Evolutionary conservation across 306 rosid species (phyloP).

Genomic region (Glycyrrhiza uralensis): DNA sequence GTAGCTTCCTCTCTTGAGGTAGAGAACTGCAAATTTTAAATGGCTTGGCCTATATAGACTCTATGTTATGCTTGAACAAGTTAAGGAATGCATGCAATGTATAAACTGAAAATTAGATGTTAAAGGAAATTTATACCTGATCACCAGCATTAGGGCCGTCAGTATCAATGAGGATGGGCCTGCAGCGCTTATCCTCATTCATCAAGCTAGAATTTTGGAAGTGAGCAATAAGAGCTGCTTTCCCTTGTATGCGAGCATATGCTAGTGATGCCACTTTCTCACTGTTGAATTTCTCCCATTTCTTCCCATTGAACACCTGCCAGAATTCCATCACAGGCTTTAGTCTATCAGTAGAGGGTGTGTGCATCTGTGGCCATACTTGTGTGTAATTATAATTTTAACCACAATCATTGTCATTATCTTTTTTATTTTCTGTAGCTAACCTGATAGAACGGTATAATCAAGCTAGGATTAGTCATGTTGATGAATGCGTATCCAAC

Average conservation of each 20-base stretch:
- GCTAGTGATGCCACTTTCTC: constrained; percentile 75
- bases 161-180: constrained; percentile 66
- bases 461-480: constrained; percentile 58
- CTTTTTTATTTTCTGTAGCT: not conserved
- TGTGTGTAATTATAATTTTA: constrained; percentile 10
- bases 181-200: constrained; percentile 71
- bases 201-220: constrained; percentile 74
- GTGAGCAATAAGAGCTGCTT: constrained; percentile 61
- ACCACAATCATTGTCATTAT: not conserved
- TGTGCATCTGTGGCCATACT: not conserved
- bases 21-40: not conserved
- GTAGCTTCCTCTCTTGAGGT: not conserved
- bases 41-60: not conserved
- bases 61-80: not conserved
- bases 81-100: not conserved
- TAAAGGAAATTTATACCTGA: constrained; percentile 37
- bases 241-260: constrained; percentile 77
- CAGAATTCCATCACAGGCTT: constrained; percentile 10
- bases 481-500: constrained; percentile 86
- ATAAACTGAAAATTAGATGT: not conserved
- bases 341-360: not conserved
- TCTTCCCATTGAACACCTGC: constrained; percentile 68
- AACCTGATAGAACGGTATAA: constrained; percentile 68
- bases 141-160: constrained; percentile 79
- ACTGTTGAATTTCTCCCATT: constrained; percentile 77